These are phyloP conservation scores for Tagetes patula DNA, from an alignment of 129 eudicot species.

Conservation along the genomic window DNA sequence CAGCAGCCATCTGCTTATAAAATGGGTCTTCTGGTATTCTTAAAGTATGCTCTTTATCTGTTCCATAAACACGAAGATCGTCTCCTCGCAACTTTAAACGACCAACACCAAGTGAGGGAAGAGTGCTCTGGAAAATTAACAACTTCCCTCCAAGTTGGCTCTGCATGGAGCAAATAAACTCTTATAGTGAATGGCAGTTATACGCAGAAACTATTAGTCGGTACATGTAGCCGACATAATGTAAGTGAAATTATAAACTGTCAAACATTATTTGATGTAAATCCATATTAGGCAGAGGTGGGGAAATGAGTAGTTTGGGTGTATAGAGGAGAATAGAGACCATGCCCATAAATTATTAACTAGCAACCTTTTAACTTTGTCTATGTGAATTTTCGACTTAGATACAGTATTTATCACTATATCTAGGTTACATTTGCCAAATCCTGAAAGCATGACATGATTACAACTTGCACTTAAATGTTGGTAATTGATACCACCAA, in stretches of 20 bases:
- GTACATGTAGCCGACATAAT: conserved; percentile 11
- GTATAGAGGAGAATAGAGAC: conserved; percentile 1
- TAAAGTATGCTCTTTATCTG: conserved; percentile 85
- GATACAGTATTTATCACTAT: too few relatives aligned
- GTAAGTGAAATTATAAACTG: conserved; percentile 11
- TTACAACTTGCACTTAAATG: too few relatives aligned
- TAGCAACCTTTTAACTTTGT: too few relatives aligned
- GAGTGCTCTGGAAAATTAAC: conserved; percentile 83
- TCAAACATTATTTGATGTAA: neutral
- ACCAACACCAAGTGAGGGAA: conserved; percentile 97
- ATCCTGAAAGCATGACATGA: too few relatives aligned
- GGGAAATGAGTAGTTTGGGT: neutral
- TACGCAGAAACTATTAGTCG: neutral
- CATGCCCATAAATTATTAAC: neutral
- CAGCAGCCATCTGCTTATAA: conserved; percentile 99
- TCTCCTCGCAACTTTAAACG: conserved; percentile 96
- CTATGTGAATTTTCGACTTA: too few relatives aligned
- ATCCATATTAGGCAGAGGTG: neutral
- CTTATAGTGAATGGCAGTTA: neutral
- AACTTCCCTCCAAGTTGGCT: conserved; percentile 97
- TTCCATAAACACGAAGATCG: conserved; percentile 90
- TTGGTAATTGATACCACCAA: neutral
- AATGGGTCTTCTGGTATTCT: conserved; percentile 96
- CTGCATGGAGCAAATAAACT: conserved; percentile 40
- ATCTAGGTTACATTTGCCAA: too few relatives aligned